These are phyloP conservation scores for Musa beccarii DNA, from an alignment of 176 grass and related monocot species.

Conservation along the genomic window DNA sequence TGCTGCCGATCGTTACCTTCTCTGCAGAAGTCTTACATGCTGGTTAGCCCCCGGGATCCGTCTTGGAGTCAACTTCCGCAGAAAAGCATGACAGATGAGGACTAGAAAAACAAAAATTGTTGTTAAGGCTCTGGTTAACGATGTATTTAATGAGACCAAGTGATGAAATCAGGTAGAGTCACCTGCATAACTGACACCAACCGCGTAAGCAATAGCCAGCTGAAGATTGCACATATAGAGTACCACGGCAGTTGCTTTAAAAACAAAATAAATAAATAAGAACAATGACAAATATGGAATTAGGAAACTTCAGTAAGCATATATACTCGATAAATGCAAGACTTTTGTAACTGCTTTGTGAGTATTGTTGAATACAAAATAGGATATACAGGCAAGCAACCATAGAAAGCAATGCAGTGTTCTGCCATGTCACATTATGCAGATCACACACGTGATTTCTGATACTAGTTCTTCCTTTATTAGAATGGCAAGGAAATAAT, in stretches of 20 bases:
- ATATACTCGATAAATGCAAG: background rate
- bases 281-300: background rate
- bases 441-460: background rate
- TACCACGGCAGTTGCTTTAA: background rate
- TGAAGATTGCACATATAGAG: constrained; percentile 1
- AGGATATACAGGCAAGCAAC: background rate
- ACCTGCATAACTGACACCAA: constrained; percentile 2
- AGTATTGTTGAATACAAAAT: background rate
- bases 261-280: background rate
- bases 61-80: background rate
- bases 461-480: background rate
- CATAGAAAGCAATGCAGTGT: background rate
- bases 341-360: too few species aligned
- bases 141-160: background rate
- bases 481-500: background rate
- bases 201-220: background rate
- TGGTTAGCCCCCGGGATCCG: background rate
- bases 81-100: background rate
- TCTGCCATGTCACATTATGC: background rate
- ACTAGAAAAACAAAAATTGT: background rate
- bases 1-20: background rate
- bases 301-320: background rate
- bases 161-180: background rate
- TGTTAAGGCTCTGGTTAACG: background rate
- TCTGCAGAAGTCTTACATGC: background rate